Evolutionary conservation across 2,329 filamentous ascomycete species (phyloP), one percentile per base, ranked within the genome.

Genomic region (Beauveria sp.): DNA sequence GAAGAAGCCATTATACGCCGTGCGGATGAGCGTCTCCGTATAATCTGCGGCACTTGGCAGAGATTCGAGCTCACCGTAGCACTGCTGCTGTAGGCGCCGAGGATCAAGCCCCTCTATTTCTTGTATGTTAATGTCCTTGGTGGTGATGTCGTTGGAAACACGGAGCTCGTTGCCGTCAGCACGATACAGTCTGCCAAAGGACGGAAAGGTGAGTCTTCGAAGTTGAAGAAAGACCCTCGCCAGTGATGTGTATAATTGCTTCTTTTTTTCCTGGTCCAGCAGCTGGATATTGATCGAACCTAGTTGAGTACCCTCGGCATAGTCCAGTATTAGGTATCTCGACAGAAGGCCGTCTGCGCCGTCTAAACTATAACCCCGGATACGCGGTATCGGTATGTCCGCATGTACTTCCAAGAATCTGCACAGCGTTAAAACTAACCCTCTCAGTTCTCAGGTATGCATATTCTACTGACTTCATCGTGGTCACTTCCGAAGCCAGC

Each of bases 1-100:
- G n/a, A 55, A 54, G 52, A 70, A 70, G 4, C 64, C 67, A 64
- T 69, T 69, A 48, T 69, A 64, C n/a, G 67, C 63, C 63, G 69
- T 64, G 34, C 66, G 43, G 12, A 68, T 66, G 34, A 70, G 61
- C 60, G 68, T 66, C n/a, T 65, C 62, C 4, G 66, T 60, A 55
- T 70, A 70, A 16, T 66, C 38, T 22, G 64, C 63, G 31, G 68
- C 67, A 6, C 64, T 68, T n/a, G 52, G 66, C 12, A 69, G 38
- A 48, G 38, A 24, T 12, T 54, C 62, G 20, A 46, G 8, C 6
- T 51, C 40, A 10, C 45, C 55, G 50, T 61, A 65, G 49, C 64
- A 67, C 4, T 55, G 46, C 18, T 28, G 48, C 22, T 65, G 65
- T 24, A 68, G 62, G 10, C 55, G 45, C 2, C 63, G 65, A 10